phyloP scores from a whole-genome alignment of 2,329 filamentous ascomycete genomes.

The Aspergillus nomiae region DNA sequence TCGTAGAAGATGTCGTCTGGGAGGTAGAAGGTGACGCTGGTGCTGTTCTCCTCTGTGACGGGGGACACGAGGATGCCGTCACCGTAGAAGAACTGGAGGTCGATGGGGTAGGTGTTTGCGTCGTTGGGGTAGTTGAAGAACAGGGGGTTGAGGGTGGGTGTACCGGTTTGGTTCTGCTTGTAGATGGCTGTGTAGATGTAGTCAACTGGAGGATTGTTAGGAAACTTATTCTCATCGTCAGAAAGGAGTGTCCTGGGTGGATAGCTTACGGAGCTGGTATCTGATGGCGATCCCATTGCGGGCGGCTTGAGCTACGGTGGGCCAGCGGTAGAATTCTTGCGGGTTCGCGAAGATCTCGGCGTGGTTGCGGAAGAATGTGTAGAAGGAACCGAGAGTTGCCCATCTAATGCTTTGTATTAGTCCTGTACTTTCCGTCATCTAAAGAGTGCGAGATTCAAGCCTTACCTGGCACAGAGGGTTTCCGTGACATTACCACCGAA shows the following conservation, averaged over 20 bases:
- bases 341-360: not conserved
- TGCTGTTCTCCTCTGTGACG: constrained; percentile 6
- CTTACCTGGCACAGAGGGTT: not conserved
- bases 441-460: not conserved
- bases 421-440: not conserved
- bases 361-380: not conserved
- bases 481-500: not conserved
- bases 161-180: not conserved
- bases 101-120: not conserved
- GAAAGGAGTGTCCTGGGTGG: not conserved
- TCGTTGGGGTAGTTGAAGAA: not conserved
- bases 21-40: constrained; percentile 4
- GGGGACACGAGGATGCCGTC: constrained; percentile 1
- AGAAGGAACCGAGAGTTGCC: not conserved
- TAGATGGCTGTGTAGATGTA: not conserved
- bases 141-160: not conserved
- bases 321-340: not conserved
- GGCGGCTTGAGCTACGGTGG: not conserved
- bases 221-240: accelerated
- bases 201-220: not conserved
- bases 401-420: not conserved
- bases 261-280: not conserved
- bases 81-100: not conserved
- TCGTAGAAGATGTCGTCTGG: constrained; percentile 11
- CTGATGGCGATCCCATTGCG: not conserved